Evolutionary conservation across 805 yeast species (phyloP).

Genomic region (Cyberlindnera petersonii): DNA sequence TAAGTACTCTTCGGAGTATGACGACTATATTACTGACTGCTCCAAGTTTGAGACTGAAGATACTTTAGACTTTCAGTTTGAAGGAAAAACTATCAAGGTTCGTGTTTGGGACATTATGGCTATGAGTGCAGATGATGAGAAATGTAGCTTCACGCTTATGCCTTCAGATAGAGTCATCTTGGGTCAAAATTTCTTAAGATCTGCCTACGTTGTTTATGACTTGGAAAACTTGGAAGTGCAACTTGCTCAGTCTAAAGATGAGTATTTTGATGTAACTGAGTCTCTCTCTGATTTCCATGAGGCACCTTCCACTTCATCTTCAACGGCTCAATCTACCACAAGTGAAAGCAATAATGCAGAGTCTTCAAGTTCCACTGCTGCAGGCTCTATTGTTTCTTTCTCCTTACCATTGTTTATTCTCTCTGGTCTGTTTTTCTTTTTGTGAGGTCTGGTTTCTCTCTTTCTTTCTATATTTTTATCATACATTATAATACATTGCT

Average conservation of each 20-base stretch:
- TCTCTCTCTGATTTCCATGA: too few relatives aligned
- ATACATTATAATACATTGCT: too few relatives aligned
- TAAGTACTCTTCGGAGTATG: constrained; percentile 28
- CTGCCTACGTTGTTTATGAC: constrained; percentile 66
- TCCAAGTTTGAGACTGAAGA: neutral
- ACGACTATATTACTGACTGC: constrained; percentile 5
- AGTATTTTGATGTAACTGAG: too few relatives aligned
- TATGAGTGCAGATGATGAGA: neutral
- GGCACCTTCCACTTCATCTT: too few relatives aligned
- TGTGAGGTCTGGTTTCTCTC: too few relatives aligned
- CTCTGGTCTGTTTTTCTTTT: too few relatives aligned
- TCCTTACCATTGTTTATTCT: too few relatives aligned
- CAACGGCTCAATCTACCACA: too few relatives aligned
- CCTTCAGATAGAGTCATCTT: constrained; percentile 38
- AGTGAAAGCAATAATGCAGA: too few relatives aligned
- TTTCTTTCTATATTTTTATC: too few relatives aligned
- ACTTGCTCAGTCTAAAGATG: constrained; percentile 41
- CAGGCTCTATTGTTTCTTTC: too few relatives aligned
- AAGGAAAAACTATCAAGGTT: constrained; percentile 1
- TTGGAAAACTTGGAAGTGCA: constrained; percentile 51
- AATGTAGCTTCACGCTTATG: constrained; percentile 10
- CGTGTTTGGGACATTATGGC: constrained; percentile 6
- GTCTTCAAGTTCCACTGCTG: too few relatives aligned
- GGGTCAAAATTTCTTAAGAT: constrained; percentile 64
- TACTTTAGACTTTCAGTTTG: constrained; percentile 3